A percentile compares a stretch with the other conserved stretches of the same genome.
Conservation (phyloP, 1,284 basidiomycete species). For the Pyrrhoderma lamaoense region DNA sequence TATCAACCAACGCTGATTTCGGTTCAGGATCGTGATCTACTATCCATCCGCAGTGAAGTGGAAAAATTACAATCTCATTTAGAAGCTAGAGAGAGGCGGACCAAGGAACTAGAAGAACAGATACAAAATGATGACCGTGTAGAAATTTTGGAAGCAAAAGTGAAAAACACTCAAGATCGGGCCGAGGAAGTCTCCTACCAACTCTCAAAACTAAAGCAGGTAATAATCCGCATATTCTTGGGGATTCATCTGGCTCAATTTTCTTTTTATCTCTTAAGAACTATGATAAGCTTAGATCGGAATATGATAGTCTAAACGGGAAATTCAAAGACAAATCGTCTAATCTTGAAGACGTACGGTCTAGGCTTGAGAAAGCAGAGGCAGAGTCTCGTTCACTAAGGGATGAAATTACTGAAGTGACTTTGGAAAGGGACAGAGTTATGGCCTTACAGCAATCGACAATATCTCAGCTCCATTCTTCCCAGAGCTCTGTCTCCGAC, state of each 20-base stretch:
- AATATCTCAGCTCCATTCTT: conserved; percentile 38
- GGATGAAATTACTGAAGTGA: conserved; percentile 37
- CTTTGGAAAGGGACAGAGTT: conserved; percentile 40
- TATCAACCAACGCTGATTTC: not conserved
- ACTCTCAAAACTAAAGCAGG: conserved; percentile 70
- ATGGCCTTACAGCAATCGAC: conserved; percentile 41
- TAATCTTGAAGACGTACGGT: conserved; percentile 38
- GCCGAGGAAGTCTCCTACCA: conserved; percentile 77
- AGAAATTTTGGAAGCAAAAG: conserved; percentile 58
- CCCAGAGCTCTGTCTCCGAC: conserved; percentile 39
- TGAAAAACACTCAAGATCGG: conserved; percentile 71
- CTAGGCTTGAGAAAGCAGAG: conserved; percentile 40
- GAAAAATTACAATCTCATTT: conserved; percentile 47
- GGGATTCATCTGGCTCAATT: not conserved
- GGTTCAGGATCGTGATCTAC: conserved; percentile 62
- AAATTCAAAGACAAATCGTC: conserved; percentile 36
- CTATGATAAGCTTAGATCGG: conserved; percentile 47
- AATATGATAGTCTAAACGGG: conserved; percentile 48
- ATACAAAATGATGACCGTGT: conserved; percentile 74
- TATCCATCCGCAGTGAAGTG: conserved; percentile 46
- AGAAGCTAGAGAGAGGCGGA: conserved; percentile 45
- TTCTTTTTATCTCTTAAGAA: conserved; percentile 32
- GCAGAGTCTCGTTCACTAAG: conserved; percentile 34
- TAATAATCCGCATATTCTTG: conserved; percentile 22
- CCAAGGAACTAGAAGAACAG: conserved; percentile 69